Evolutionary conservation across 495 filamentous ascomycete species (phyloP), one percentile per base, ranked within the genome.

Genomic region (Tetracladium setigerum): DNA sequence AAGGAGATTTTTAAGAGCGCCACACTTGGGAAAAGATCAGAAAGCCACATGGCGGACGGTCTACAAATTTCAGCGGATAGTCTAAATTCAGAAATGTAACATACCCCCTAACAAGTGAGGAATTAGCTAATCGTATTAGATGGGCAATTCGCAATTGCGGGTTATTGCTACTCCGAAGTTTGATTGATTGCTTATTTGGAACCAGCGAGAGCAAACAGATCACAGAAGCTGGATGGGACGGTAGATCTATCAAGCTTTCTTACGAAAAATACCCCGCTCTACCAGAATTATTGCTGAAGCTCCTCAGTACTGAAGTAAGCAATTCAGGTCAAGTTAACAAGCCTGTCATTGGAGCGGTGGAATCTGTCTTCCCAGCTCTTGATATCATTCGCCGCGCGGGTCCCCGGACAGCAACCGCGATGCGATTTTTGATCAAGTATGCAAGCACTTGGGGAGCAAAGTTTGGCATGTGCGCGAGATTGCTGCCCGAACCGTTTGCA

Each of bases 81-180:
- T 48, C 70, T 97, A 5, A 81, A 72, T 42, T 82, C 77, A 9
- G 67, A 77, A 64, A 36, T 76, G 51, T 54, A 36, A 48, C 42
- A 38, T 37, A 18, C 19, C 24, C 14, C 30, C 3, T 49, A 9
- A 10, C 12, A 40, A 77, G 75, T 60, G 73, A 78, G 56, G 54
- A 70, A 62, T 7, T 37, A 14, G 11, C 10, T 18, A 30, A 19
- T 12, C 17, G 1, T 16, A 6, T 14, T 31, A 90, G 84, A 30
- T 98, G 92, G 92, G 83, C 89, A 2, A 87, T 98, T 50, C 79
- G 89, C 1, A 98, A 98, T 56, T 95, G 87, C 46, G 88, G 90
- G 18, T 67, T 97, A 30, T 84, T 97, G 70, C 77, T 98, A 5
- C 81, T 96, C 57, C 78, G 89, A 38, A 85, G 86, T 49, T 62